Evolutionary conservation across 257 asterid species (phyloP).

Genomic region (Solanum tacnaense): DNA sequence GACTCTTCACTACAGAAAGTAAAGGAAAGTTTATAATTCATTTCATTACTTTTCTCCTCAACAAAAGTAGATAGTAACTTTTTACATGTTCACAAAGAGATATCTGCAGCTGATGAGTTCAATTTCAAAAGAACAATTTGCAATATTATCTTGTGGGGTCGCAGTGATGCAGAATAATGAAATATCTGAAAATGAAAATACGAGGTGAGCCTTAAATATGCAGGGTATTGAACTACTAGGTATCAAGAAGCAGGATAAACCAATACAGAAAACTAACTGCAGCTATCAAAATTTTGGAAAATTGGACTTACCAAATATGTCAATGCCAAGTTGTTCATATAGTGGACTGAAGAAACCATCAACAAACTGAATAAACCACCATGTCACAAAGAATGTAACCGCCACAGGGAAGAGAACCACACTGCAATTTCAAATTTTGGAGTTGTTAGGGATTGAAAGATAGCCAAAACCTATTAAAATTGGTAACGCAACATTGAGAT

Average conservation of each 20-base stretch:
- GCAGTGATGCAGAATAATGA: neutral
- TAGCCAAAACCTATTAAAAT: neutral
- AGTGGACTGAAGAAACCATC: constrained; percentile 98
- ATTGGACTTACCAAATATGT: constrained; percentile 58
- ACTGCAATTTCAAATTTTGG: constrained; percentile 39
- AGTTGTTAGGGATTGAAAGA: neutral
- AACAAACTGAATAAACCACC: constrained; percentile 95
- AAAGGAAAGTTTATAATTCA: neutral
- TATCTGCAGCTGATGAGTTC: neutral
- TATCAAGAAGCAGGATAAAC: neutral
- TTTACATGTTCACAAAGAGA: neutral
- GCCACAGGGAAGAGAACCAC: constrained; percentile 91
- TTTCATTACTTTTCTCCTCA: neutral
- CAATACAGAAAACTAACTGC: neutral
- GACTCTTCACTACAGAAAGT: neutral
- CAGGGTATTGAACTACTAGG: neutral
- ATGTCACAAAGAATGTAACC: constrained; percentile 74
- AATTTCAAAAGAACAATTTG: neutral
- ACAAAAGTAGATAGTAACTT: neutral
- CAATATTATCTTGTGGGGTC: neutral
- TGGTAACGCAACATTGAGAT: constrained; percentile 2
- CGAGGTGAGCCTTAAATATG: neutral
- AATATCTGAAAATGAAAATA: neutral
- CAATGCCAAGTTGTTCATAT: constrained; percentile 70
- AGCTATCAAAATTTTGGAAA: neutral